Base-by-base conservation (phyloP, 345 rosid genomes). In the Balakata baccata region DNA sequence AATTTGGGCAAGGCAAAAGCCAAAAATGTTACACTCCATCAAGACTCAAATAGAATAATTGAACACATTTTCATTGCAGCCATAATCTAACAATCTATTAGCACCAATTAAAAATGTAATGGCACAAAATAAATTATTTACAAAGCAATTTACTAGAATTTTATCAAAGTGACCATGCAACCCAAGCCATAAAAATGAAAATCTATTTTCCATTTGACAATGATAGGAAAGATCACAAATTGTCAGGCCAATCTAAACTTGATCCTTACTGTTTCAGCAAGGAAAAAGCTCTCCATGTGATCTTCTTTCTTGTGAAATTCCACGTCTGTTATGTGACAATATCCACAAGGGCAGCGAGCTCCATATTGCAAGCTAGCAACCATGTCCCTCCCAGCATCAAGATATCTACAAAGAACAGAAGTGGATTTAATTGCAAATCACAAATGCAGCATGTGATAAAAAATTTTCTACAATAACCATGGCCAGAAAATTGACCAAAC, bases 211-310 rank as follows among this genome's bases (percentile, higher is more conserved):
- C 43, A 64, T 74, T 78, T 57, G 49, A 70, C 34, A 49, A 41
- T 23, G 45, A 75, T 41, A 46, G 63, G 64, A 59, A 39, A 59
- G 23, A 59, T 49, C 29, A 68, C 62, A 71, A 29, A 71, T 17
- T 37, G 29, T 71, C 34, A 49, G 25, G 13, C 68, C 50, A 54
- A 34, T 70, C 45, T 51, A 67, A 70, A 72, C 17, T 68, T n/a
- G 41, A 75, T 74, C 41, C 96, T 81, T 74, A 94, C 98, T 9
- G 98, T 94, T 92, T 94, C 98, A n/a, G 98, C 98, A 13, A 94
- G 93, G 88, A 94, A 94, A 84, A 94, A 94, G 84, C 98, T 94
- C 81, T 94, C 98, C 98, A 94, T 94, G 79, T 92, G 98, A 77
- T 94, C 97, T 80, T 90, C 98, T 79, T 73, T 87, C 76, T 89